A percentile compares a stretch with the other conserved stretches of the same genome.
These are phyloP conservation scores for Paraphaeosphaeria minitans DNA, from an alignment of 2,329 filamentous ascomycete species.

Conservation along the genomic window DNA sequence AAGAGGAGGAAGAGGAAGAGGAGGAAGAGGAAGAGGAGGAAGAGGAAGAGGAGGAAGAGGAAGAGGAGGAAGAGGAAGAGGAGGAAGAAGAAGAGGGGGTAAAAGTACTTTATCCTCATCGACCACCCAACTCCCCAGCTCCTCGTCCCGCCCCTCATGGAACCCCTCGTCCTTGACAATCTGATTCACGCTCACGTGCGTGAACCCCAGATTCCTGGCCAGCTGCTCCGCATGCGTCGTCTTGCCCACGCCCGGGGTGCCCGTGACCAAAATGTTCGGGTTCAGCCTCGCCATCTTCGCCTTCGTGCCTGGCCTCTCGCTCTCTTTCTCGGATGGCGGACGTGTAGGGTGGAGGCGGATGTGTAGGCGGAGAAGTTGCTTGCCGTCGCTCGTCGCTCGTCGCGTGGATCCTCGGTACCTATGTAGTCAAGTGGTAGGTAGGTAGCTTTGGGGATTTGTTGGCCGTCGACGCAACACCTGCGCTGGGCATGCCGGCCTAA, in stretches of 20 bases:
- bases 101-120: constrained; percentile 85
- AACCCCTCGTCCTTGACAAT: constrained; percentile 87
- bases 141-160: constrained; percentile 85
- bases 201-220: constrained; percentile 74
- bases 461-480: too few species aligned
- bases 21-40: too few species aligned
- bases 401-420: background rate
- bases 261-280: constrained; percentile 94
- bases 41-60: too few species aligned
- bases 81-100: background rate
- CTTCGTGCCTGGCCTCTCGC: too few species aligned
- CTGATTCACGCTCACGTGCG: constrained; percentile 86
- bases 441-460: too few species aligned
- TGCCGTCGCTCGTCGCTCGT: background rate
- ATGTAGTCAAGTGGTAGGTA: background rate
- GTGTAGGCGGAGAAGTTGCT: too few species aligned
- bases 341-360: too few species aligned
- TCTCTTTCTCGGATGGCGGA: background rate
- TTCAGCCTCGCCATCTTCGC: constrained; percentile 48
- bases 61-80: background rate
- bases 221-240: constrained; percentile 88
- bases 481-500: background rate
- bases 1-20: too few species aligned
- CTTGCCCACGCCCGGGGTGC: constrained; percentile 95
- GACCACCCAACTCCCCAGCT: constrained; percentile 86